These are phyloP conservation scores for Drosera capensis DNA, from an alignment of 148 eudicot species.

Conservation along the genomic window DNA sequence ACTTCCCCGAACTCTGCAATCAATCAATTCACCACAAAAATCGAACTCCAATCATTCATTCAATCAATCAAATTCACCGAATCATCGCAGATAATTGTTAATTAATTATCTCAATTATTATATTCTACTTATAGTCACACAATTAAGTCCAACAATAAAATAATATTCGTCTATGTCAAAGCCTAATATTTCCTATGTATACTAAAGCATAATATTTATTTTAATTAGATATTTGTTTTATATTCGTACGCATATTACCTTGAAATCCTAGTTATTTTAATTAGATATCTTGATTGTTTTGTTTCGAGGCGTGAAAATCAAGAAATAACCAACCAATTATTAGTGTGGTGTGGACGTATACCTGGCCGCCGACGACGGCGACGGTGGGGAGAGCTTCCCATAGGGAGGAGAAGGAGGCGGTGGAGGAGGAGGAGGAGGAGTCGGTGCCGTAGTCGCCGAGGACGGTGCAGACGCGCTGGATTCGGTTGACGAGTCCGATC, in stretches of 20 bases:
- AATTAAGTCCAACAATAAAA: not conserved
- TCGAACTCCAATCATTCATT: no score
- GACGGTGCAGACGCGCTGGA: constrained; percentile 48
- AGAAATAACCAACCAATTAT: not conserved
- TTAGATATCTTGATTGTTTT: no score
- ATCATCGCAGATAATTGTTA: not conserved
- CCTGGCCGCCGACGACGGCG: constrained; percentile 74
- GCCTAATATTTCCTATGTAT: no score
- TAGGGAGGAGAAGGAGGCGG: constrained; percentile 39
- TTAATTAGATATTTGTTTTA: no score
- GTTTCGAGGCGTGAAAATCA: not conserved
- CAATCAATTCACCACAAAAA: constrained; percentile 1
- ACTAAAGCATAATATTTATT: no score
- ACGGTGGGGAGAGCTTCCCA: constrained; percentile 72
- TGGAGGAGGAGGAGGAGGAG: constrained; percentile 15
- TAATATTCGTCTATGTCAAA: not conserved
- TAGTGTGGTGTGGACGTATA: constrained; percentile 1
- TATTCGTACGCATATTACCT: no score
- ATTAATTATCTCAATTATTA: not conserved
- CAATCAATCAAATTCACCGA: no score
- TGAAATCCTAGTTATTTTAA: no score
- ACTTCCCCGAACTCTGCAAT: constrained; percentile 86
- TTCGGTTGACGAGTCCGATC: constrained; percentile 48
- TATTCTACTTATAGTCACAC: no score
- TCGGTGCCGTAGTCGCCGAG: constrained; percentile 55